Conservation (phyloP, 2,329 filamentous ascomycete species). For the Alternaria gaisen region DNA sequence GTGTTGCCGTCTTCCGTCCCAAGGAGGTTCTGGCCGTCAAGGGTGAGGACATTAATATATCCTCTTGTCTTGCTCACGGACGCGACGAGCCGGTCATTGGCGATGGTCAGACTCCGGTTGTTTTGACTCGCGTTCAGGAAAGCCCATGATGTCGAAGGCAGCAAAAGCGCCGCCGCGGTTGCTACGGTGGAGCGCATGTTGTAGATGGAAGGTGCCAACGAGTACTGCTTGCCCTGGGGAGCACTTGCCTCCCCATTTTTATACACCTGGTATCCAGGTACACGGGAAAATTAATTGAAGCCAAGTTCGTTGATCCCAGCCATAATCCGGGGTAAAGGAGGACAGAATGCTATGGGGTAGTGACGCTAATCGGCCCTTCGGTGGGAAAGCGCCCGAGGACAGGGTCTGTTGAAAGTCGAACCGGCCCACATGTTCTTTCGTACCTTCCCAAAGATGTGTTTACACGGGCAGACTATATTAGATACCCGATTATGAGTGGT, state of each 20-base stretch:
- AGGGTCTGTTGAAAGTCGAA: background rate
- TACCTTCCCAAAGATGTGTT: background rate
- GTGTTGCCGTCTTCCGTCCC: conserved; percentile 31
- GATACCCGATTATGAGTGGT: background rate
- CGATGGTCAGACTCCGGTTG: conserved; percentile 47
- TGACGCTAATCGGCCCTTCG: conserved; percentile 24
- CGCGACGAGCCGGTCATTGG: conserved; percentile 57
- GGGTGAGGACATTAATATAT: conserved; percentile 53
- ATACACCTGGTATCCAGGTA: conserved; percentile 15
- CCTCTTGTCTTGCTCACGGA: conserved; percentile 56
- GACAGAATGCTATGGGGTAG: conserved; percentile 17
- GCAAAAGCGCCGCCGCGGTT: conserved; percentile 17
- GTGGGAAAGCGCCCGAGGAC: conserved; percentile 26
- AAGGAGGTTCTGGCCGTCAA: conserved; percentile 54
- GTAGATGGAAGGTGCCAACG: background rate
- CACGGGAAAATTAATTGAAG: conserved; percentile 31
- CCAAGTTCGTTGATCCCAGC: conserved; percentile 16
- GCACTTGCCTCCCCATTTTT: conserved; percentile 16
- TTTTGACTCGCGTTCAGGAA: conserved; percentile 29
- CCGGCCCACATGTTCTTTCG: background rate
- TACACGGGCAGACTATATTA: background rate
- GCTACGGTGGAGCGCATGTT: conserved; percentile 25
- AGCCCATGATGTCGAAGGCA: conserved; percentile 23
- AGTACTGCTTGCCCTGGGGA: background rate
- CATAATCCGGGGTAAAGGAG: conserved; percentile 28